A percentile compares a stretch with the other conserved stretches of the same genome.
These are phyloP conservation scores for Dipodascopsis uninucleata DNA, from an alignment of 805 yeast genomes.

Conservation along the genomic window DNA sequence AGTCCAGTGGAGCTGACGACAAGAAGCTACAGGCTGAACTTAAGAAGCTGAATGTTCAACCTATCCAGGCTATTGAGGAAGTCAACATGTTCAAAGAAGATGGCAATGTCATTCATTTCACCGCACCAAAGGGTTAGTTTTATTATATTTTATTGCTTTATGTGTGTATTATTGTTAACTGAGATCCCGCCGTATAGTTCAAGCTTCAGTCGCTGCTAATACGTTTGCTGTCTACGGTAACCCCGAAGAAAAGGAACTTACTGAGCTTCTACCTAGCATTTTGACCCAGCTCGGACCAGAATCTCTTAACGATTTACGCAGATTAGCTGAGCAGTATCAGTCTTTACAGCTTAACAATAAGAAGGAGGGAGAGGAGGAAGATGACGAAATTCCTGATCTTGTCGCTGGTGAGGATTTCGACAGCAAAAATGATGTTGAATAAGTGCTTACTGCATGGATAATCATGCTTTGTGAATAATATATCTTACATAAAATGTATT, in stretches of 20 bases:
- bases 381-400: constrained; percentile 60
- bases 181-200: constrained; percentile 47
- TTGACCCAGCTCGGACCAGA: constrained; percentile 96
- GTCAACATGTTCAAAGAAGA: constrained; percentile 97
- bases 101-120: constrained; percentile 93
- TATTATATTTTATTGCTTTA: not conserved
- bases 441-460: not conserved
- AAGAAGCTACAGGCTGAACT: constrained; percentile 84
- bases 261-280: constrained; percentile 90
- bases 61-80: constrained; percentile 86
- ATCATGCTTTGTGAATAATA: not conserved
- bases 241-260: constrained; percentile 86
- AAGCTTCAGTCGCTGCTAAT: constrained; percentile 85
- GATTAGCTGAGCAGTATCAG: constrained; percentile 86
- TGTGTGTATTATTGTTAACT: not conserved
- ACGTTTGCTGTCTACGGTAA: constrained; percentile 93
- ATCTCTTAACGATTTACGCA: constrained; percentile 81
- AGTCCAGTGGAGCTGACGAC: constrained; percentile 73
- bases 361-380: constrained; percentile 44
- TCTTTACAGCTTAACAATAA: constrained; percentile 41
- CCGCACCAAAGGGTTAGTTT: constrained; percentile 65
- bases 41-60: constrained; percentile 84
- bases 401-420: constrained; percentile 40
- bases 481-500: not conserved
- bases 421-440: constrained; percentile 22